phyloP scores from a whole-genome alignment of 2,329 filamentous ascomycete species.

The Diaporthe caulivora region DNA sequence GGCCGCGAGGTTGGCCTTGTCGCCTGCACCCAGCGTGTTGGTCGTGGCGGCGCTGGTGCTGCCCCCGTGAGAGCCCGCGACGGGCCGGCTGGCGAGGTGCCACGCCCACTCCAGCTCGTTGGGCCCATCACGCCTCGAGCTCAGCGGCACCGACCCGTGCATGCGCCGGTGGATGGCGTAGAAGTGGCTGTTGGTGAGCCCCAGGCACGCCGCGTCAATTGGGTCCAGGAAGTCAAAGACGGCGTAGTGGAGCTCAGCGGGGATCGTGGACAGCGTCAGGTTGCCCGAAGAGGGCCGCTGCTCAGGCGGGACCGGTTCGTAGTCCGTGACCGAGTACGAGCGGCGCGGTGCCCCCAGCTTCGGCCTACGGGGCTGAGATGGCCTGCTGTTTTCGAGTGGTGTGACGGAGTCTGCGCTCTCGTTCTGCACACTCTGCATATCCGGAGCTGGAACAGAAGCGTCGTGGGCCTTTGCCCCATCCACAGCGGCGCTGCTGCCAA shows the following conservation, averaged over 20 bases:
- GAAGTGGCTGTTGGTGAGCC: conserved; percentile 68
- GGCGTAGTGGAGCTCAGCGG: conserved; percentile 70
- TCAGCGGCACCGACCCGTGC: conserved; percentile 68
- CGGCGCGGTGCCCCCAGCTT: conserved; percentile 62
- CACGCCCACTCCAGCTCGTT: conserved; percentile 75
- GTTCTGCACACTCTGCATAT: conserved; percentile 31
- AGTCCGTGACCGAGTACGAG: conserved; percentile 72
- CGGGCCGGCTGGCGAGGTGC: conserved; percentile 63
- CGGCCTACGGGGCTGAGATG: conserved; percentile 45
- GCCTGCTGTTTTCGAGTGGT: conserved; percentile 41
- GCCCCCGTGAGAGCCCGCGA: conserved; percentile 40
- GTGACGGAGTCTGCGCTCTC: conserved; percentile 40
- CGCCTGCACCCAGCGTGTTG: conserved; percentile 32
- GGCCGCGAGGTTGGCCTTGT: conserved; percentile 53
- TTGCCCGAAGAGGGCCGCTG: conserved; percentile 57
- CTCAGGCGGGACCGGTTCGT: conserved; percentile 65
- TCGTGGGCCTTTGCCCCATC: conserved; percentile 6
- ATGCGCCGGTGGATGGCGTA: conserved; percentile 70
- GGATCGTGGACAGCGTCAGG: conserved; percentile 64
- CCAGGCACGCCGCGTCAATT: conserved; percentile 73
- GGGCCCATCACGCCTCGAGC: conserved; percentile 68
- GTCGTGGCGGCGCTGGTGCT: conserved; percentile 28
- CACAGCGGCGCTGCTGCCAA: background rate
- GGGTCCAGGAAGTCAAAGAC: conserved; percentile 74
- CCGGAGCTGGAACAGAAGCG: background rate